A percentile compares a stretch with the other conserved stretches of the same genome.
Conservation (phyloP, 2,329 filamentous ascomycete genomes). For the Venturia pyrina region DNA sequence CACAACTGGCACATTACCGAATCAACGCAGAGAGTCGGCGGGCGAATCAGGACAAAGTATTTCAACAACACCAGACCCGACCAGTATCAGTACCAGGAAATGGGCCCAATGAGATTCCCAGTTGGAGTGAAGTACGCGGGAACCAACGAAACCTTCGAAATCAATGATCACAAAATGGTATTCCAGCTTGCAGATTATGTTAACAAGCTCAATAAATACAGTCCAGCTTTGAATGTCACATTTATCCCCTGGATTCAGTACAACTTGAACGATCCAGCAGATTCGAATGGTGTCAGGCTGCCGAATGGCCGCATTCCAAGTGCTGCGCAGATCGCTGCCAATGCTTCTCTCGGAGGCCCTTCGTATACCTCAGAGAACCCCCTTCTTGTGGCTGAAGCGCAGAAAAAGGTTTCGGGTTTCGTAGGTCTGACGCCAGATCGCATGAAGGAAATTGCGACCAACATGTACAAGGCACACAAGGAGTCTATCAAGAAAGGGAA, state of each 20-base stretch:
- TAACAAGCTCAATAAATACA: conserved; percentile 49
- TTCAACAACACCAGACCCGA: conserved; percentile 47
- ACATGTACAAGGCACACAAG: conserved; percentile 45
- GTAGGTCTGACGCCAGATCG: conserved; percentile 17
- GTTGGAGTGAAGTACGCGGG: conserved; percentile 37
- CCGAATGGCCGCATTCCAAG: conserved; percentile 46
- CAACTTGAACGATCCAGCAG: conserved; percentile 43
- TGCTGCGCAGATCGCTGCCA: conserved; percentile 35
- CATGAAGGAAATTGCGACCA: conserved; percentile 27
- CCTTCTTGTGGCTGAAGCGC: conserved; percentile 26
- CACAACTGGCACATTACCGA: conserved; percentile 54
- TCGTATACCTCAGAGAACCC: conserved; percentile 21
- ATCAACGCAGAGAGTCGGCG: conserved; percentile 49
- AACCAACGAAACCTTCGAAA: conserved; percentile 47
- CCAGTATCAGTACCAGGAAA: conserved; percentile 58
- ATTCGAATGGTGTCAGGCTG: conserved; percentile 37
- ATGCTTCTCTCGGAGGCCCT: conserved; percentile 30
- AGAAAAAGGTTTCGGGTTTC: conserved; percentile 28
- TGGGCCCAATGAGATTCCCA: conserved; percentile 58
- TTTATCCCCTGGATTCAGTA: conserved; percentile 55
- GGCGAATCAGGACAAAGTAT: conserved; percentile 54
- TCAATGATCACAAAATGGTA: conserved; percentile 54
- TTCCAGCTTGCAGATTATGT: conserved; percentile 53
- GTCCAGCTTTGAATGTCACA: conserved; percentile 39
- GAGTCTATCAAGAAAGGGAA: conserved; percentile 43